A percentile compares a stretch with the other conserved stretches of the same genome.
Conservation (phyloP, 2,329 filamentous ascomycete species). For the Alternaria sp. region DNA sequence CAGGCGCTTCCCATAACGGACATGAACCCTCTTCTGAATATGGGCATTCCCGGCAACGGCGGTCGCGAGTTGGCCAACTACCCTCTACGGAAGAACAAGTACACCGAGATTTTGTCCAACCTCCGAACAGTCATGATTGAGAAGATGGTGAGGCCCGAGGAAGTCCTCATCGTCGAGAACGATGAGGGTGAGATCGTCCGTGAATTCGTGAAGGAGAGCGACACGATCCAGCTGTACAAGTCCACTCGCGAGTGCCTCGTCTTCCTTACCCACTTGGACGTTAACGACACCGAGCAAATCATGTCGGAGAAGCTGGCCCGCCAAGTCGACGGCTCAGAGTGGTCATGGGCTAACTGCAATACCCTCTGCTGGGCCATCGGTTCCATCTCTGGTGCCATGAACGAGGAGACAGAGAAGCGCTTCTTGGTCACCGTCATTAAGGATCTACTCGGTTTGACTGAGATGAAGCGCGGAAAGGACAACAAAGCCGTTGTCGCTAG, state of each 20-base stretch:
- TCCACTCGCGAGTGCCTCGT: slow-evolving; percentile 96
- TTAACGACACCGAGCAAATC: slow-evolving; percentile 96
- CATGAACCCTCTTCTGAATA: slow-evolving; percentile 84
- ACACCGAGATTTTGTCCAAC: slow-evolving; percentile 91
- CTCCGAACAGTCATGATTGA: slow-evolving; percentile 98
- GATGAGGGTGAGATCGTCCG: slow-evolving; percentile 98
- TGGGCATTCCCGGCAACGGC: slow-evolving; percentile 78
- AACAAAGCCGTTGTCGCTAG: slow-evolving; percentile 99
- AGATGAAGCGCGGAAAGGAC: slow-evolving; percentile 99
- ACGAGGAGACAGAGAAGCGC: slow-evolving; percentile 97
- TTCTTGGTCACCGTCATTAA: slow-evolving; percentile 99
- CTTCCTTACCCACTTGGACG: slow-evolving; percentile 95
- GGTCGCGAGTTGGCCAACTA: slow-evolving; percentile 91
- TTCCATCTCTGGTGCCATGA: slow-evolving; percentile 98
- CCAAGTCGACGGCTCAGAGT: slow-evolving; percentile 93
- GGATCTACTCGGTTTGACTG: slow-evolving; percentile 91
- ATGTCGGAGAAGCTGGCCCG: slow-evolving; percentile 98
- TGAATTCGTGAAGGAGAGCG: slow-evolving; percentile 98
- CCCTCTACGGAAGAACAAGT: slow-evolving; percentile 96
- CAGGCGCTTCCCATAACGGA: slow-evolving; percentile 93
- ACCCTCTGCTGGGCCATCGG: slow-evolving; percentile 99
- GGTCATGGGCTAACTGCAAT: slow-evolving; percentile 99
- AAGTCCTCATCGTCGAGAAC: slow-evolving; percentile 98
- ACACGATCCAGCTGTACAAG: slow-evolving; percentile 99
- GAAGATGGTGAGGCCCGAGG: slow-evolving; percentile 98